Evolutionary conservation across 345 rosid species (phyloP).

Genomic region (Hibiscus mutabilis): DNA sequence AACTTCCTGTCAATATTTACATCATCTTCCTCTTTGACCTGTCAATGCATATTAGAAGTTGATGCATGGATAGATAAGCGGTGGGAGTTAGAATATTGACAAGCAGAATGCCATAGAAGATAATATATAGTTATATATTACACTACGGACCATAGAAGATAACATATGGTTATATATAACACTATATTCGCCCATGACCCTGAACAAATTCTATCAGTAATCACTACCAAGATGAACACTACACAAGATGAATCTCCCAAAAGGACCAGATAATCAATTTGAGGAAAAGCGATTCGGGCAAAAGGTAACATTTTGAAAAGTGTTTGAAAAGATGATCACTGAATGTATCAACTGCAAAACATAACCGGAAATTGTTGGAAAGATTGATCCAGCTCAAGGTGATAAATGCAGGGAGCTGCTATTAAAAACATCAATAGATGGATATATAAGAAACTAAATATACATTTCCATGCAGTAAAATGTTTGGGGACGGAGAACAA

Average conservation of each 20-base stretch:
- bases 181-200: neutral
- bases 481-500: neutral
- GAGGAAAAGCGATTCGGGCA: neutral
- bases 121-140: neutral
- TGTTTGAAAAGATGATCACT: neutral
- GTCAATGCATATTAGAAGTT: conserved; percentile 19
- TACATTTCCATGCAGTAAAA: neutral
- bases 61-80: neutral
- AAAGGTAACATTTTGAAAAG: neutral
- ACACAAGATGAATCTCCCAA: neutral
- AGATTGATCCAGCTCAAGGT: neutral
- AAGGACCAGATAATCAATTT: neutral
- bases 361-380: neutral
- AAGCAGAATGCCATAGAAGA: neutral
- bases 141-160: neutral
- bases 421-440: conserved; percentile 15
- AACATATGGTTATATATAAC: too few relatives aligned
- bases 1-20: conserved; percentile 65
- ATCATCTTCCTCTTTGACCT: conserved; percentile 99
- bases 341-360: neutral
- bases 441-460: conserved; percentile 7
- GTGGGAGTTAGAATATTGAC: neutral
- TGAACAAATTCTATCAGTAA: neutral
- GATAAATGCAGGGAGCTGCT: neutral
- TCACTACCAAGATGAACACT: neutral